phyloP scores from a whole-genome alignment of 495 filamentous ascomycete genomes.

The Tuber aestivum region DNA sequence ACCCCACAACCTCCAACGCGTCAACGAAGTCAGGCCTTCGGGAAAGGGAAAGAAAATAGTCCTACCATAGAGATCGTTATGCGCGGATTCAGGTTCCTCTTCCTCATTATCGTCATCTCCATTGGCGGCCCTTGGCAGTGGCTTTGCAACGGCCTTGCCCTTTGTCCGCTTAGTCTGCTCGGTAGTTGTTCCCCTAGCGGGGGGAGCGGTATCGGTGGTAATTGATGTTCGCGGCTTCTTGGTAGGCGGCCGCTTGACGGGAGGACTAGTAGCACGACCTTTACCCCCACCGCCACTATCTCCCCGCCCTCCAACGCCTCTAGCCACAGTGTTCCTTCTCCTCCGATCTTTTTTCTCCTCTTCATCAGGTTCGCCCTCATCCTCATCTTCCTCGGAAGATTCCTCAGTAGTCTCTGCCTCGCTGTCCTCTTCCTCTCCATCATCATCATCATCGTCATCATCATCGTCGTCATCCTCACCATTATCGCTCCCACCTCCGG shows the following conservation, averaged over 20 bases:
- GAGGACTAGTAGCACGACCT: slow-evolving; percentile 47
- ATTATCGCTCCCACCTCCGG: slow-evolving; percentile 6
- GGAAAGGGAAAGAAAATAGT: neutral
- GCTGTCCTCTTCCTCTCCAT: slow-evolving; percentile 30
- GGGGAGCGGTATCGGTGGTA: slow-evolving; percentile 51
- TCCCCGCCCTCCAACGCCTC: slow-evolving; percentile 35
- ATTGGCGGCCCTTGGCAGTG: slow-evolving; percentile 35
- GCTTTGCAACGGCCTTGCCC: slow-evolving; percentile 33
- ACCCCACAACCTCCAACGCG: slow-evolving; percentile 18
- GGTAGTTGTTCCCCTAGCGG: slow-evolving; percentile 43
- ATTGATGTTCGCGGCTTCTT: slow-evolving; percentile 71
- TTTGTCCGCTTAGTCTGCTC: slow-evolving; percentile 27
- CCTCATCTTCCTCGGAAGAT: slow-evolving; percentile 22
- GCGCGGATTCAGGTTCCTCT: slow-evolving; percentile 10
- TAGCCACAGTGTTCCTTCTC: slow-evolving; percentile 25
- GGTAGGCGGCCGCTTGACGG: slow-evolving; percentile 55
- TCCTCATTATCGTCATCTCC: slow-evolving; percentile 28
- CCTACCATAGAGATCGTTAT: slow-evolving; percentile 36
- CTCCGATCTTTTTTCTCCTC: slow-evolving; percentile 54
- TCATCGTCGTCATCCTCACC: slow-evolving; percentile 7
- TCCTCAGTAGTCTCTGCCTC: slow-evolving; percentile 15
- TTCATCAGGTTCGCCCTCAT: slow-evolving; percentile 53
- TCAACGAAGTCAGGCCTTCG: neutral
- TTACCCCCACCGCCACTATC: slow-evolving; percentile 43
- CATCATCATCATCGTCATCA: slow-evolving; percentile 22